These are phyloP conservation scores for Avicennia marina DNA, from an alignment of 257 asterid genomes.

Conservation along the genomic window DNA sequence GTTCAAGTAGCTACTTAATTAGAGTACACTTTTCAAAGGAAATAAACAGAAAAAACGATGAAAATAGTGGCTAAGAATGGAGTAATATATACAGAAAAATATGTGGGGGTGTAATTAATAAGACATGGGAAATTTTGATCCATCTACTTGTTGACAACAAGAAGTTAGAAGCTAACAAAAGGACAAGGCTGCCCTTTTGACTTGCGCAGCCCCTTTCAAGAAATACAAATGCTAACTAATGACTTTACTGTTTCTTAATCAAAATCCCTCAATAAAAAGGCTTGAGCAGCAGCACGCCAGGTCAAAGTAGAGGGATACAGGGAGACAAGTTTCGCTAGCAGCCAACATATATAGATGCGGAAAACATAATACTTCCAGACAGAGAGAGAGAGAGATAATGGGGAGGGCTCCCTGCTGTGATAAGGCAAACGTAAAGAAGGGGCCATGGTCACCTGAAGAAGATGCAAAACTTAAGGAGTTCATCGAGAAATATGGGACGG, in stretches of 20 bases:
- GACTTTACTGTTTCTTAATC: conserved; percentile 17
- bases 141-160: no score
- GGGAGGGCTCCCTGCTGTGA: conserved; percentile 83
- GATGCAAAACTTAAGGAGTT: conserved; percentile 62
- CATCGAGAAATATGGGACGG: conserved; percentile 52
- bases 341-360: conserved; percentile 18
- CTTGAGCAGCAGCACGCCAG: conserved; percentile 16
- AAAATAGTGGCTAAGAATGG: no score
- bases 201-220: conserved; percentile 18
- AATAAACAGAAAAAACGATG: no score
- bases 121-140: no score
- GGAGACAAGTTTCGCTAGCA: conserved; percentile 27
- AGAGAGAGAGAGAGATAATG: conserved; percentile 29
- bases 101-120: no score
- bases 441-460: conserved; percentile 82
- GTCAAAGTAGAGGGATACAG: conserved; percentile 28
- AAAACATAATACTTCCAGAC: conserved; percentile 16
- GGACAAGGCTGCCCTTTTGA: conserved; percentile 23
- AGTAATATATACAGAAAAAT: no score
- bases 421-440: conserved; percentile 65
- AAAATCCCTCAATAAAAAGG: conserved; percentile 27
- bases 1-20: no score
- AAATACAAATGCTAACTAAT: neutral
- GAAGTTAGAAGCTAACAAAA: no score
- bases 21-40: no score